Conservation (phyloP, 192 early-diverging fungal genomes). For the Backusella sp. region DNA sequence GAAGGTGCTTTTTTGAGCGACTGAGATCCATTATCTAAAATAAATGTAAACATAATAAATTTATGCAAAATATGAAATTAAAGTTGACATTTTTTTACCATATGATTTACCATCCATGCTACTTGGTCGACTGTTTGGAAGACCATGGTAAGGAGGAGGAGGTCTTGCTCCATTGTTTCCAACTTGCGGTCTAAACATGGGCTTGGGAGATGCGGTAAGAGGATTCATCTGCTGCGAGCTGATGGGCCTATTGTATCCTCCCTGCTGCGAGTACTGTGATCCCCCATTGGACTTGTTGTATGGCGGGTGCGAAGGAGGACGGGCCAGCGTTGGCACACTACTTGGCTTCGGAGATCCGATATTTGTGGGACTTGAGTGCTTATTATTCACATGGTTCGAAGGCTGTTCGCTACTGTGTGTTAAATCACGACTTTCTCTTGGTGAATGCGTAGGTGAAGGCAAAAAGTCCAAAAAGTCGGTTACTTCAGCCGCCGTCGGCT, state of each 20-base stretch:
- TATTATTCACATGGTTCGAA: neutral
- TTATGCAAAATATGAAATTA: neutral
- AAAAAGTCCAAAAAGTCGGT: slow-evolving; percentile 38
- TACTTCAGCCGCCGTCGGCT: slow-evolving; percentile 38
- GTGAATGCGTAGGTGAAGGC: slow-evolving; percentile 34
- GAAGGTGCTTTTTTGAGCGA: slow-evolving; percentile 10
- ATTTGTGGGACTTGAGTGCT: neutral
- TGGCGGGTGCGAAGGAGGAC: neutral
- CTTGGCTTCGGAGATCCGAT: neutral
- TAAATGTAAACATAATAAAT: neutral
- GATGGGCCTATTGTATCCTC: neutral
- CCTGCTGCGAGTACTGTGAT: neutral
- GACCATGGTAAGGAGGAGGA: neutral
- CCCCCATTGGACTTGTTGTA: neutral
- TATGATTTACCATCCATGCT: neutral
- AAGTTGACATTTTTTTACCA: neutral
- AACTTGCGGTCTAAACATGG: neutral
- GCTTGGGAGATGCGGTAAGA: neutral
- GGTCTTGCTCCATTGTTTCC: neutral
- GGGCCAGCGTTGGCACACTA: neutral
- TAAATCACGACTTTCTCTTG: slow-evolving; percentile 1
- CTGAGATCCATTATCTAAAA: neutral
- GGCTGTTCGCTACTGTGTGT: slow-evolving; percentile 4
- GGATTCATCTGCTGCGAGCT: neutral
- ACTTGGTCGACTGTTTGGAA: neutral